These are phyloP conservation scores for Claviceps sp. DNA, from an alignment of 2,329 filamentous ascomycete species.

Conservation along the genomic window DNA sequence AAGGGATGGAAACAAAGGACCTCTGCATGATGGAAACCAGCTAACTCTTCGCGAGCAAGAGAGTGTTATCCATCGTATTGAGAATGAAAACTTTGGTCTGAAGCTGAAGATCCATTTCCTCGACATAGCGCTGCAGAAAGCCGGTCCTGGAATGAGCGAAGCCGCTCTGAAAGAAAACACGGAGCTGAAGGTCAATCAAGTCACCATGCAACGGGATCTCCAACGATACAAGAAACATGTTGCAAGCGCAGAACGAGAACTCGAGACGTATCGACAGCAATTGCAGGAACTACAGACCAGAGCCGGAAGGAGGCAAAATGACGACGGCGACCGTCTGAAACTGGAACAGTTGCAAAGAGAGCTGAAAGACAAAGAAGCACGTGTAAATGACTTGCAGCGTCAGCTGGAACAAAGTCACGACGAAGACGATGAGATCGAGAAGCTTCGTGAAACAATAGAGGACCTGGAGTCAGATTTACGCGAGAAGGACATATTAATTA, in stretches of 20 bases:
- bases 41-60: constrained; percentile 90
- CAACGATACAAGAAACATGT: constrained; percentile 77
- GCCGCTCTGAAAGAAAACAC: constrained; percentile 87
- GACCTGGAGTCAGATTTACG: constrained; percentile 65
- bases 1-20: constrained; percentile 47
- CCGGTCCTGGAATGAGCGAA: constrained; percentile 81
- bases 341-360: constrained; percentile 42
- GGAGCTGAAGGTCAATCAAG: constrained; percentile 83
- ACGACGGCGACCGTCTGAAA: constrained; percentile 53
- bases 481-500: constrained; percentile 60
- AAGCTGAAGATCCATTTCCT: constrained; percentile 97
- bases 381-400: constrained; percentile 46
- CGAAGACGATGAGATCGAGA: constrained; percentile 46
- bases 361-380: constrained; percentile 44
- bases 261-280: constrained; percentile 72
- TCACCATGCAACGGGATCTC: constrained; percentile 80
- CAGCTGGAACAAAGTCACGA: constrained; percentile 44
- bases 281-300: constrained; percentile 73
- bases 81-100: constrained; percentile 95
- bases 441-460: constrained; percentile 58
- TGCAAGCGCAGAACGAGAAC: constrained; percentile 67
- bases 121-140: constrained; percentile 77
- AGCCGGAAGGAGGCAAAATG: constrained; percentile 60
- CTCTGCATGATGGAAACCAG: constrained; percentile 76
- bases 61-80: constrained; percentile 86